Evolutionary conservation across 2,329 filamentous ascomycete species (phyloP).

Genomic region (Raffaelea ambrosiae): DNA sequence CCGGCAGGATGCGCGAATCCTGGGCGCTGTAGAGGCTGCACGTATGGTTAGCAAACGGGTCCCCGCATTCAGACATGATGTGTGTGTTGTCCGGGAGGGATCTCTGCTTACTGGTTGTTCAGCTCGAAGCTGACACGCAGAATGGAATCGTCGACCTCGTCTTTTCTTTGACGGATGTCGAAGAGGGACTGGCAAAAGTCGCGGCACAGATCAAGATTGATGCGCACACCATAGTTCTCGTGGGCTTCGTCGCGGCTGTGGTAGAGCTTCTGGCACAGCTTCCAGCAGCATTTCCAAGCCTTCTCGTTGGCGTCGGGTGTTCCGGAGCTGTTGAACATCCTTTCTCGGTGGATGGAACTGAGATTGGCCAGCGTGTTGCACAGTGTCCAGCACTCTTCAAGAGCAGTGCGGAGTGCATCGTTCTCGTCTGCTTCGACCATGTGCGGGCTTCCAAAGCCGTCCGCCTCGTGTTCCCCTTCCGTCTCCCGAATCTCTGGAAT

Average conservation of each 20-base stretch:
- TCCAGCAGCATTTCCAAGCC: constrained; percentile 93
- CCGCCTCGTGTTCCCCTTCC: constrained; percentile 43
- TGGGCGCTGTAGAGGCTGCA: constrained; percentile 77
- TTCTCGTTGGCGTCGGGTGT: constrained; percentile 73
- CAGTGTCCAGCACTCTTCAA: constrained; percentile 86
- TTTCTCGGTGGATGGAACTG: constrained; percentile 73
- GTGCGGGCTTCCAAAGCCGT: constrained; percentile 30
- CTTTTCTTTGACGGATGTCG: constrained; percentile 68
- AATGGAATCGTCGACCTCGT: constrained; percentile 77
- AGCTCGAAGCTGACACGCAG: constrained; percentile 88
- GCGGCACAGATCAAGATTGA: constrained; percentile 77
- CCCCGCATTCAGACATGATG: too few relatives aligned
- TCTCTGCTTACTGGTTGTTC: constrained; percentile 72
- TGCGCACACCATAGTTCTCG: constrained; percentile 56
- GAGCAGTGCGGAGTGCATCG: constrained; percentile 60
- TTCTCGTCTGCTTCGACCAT: constrained; percentile 48
- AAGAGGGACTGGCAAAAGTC: constrained; percentile 91
- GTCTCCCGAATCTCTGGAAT: constrained; percentile 40
- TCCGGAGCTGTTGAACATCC: constrained; percentile 67
- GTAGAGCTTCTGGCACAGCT: constrained; percentile 82
- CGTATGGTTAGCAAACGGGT: too few relatives aligned
- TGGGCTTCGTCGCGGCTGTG: constrained; percentile 66
- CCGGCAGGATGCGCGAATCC: constrained; percentile 67
- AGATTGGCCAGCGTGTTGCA: constrained; percentile 85
- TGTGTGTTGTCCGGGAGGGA: too few relatives aligned